Evolutionary conservation across 2,329 filamentous ascomycete genomes (phyloP).

Genomic region (Tolypocladium paradoxum): DNA sequence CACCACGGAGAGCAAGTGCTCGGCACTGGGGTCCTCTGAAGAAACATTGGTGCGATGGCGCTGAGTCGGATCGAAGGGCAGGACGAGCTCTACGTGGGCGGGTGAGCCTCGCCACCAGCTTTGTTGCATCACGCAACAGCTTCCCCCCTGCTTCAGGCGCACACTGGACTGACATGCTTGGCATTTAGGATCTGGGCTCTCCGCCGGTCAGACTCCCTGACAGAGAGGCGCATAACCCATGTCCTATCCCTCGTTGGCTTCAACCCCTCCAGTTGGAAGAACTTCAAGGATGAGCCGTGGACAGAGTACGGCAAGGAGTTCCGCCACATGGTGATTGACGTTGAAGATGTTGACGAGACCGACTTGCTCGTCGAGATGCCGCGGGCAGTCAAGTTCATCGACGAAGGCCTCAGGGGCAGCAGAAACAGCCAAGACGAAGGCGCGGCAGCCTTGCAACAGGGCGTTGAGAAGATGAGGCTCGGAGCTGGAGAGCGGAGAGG

Average conservation of each 20-base stretch:
- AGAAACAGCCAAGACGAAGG: slow-evolving; percentile 8
- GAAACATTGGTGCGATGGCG: slow-evolving; percentile 26
- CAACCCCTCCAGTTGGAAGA: slow-evolving; percentile 23
- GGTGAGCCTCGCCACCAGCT: slow-evolving; percentile 19
- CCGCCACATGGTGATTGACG: slow-evolving; percentile 66
- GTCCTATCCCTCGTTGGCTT: slow-evolving; percentile 73
- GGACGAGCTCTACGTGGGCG: slow-evolving; percentile 29
- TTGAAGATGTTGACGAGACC: slow-evolving; percentile 85
- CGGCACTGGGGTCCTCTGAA: background rate
- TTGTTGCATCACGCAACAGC: background rate
- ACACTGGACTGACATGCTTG: background rate
- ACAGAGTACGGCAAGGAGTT: slow-evolving; percentile 45
- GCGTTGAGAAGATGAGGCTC: slow-evolving; percentile 1
- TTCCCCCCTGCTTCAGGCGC: background rate
- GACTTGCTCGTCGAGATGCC: slow-evolving; percentile 77
- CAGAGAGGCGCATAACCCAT: slow-evolving; percentile 72
- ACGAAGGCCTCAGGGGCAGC: slow-evolving; percentile 40
- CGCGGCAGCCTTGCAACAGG: slow-evolving; percentile 1
- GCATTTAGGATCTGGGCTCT: slow-evolving; percentile 65
- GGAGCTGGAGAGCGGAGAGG: background rate
- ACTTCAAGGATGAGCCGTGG: slow-evolving; percentile 38
- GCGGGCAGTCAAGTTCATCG: slow-evolving; percentile 70
- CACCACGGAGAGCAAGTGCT: background rate
- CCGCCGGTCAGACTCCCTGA: slow-evolving; percentile 57
- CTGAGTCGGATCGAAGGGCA: slow-evolving; percentile 29